A percentile compares a stretch with the other conserved stretches of the same genome.
phyloP scores from a whole-genome alignment of 495 filamentous ascomycete species.

The Hyaloscypha bicolor region DNA sequence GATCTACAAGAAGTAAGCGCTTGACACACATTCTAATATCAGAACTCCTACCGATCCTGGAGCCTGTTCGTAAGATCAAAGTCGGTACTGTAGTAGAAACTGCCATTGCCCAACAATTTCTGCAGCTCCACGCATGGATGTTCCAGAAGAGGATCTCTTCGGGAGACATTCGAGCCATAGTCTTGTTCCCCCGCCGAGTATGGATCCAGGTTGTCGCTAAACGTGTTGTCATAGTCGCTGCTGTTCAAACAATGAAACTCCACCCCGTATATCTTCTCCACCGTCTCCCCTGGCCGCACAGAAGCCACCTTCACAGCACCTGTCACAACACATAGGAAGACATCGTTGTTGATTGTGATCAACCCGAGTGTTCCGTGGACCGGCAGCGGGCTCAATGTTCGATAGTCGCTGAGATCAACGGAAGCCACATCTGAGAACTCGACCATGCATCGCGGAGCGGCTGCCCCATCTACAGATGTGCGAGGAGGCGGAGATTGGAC shows the following conservation, averaged over 20 bases:
- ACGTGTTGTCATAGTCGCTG: slow-evolving; percentile 73
- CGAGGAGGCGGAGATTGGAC: slow-evolving; percentile 40
- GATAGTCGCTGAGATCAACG: slow-evolving; percentile 71
- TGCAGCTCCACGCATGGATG: slow-evolving; percentile 89
- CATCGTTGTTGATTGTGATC: slow-evolving; percentile 80
- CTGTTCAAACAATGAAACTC: slow-evolving; percentile 93
- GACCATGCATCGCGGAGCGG: slow-evolving; percentile 75
- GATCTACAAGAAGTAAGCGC: slow-evolving; percentile 40
- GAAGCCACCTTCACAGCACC: slow-evolving; percentile 75
- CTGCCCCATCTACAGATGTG: slow-evolving; percentile 39
- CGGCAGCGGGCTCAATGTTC: slow-evolving; percentile 67
- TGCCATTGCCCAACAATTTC: slow-evolving; percentile 91
- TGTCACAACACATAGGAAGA: slow-evolving; percentile 92
- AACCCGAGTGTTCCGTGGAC: slow-evolving; percentile 89
- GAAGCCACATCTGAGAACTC: slow-evolving; percentile 73
- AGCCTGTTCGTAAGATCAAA: slow-evolving; percentile 94
- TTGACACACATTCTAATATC: neutral
- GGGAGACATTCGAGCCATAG: slow-evolving; percentile 60
- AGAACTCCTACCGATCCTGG: slow-evolving; percentile 73
- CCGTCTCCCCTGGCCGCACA: slow-evolving; percentile 82
- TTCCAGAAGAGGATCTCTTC: slow-evolving; percentile 68
- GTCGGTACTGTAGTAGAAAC: slow-evolving; percentile 96
- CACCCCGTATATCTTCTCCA: slow-evolving; percentile 83
- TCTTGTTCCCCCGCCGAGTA: slow-evolving; percentile 48
- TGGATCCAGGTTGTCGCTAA: slow-evolving; percentile 60